Evolutionary conservation across 2,329 filamentous ascomycete genomes (phyloP).

Genomic region (Aspergillus brasiliensis): DNA sequence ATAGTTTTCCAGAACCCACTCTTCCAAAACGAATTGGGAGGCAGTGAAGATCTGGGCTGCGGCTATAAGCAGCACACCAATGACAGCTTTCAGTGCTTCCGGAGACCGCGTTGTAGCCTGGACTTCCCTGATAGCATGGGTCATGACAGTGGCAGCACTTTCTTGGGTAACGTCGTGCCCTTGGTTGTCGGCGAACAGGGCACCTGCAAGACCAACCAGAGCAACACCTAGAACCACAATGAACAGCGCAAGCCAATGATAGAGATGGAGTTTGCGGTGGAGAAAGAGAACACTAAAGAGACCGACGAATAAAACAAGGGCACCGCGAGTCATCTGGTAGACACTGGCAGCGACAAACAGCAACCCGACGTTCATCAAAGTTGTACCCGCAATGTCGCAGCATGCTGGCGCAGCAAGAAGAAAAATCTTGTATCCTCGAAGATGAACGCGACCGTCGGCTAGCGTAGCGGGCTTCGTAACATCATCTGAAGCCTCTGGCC

Average conservation of each 20-base stretch:
- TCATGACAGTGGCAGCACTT: conserved; percentile 29
- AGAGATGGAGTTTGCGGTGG: conserved; percentile 74
- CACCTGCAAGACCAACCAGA: conserved; percentile 85
- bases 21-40: conserved; percentile 92
- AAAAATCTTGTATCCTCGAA: conserved; percentile 71
- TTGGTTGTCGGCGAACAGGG: conserved; percentile 67
- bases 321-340: conserved; percentile 97
- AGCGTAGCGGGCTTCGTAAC: conserved; percentile 57
- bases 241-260: conserved; percentile 88
- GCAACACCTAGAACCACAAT: conserved; percentile 87
- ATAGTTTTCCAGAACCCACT: conserved; percentile 82
- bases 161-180: conserved; percentile 39
- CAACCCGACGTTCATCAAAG: conserved; percentile 94
- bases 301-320: conserved; percentile 92
- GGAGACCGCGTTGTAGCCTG: conserved; percentile 49
- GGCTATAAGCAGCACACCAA: conserved; percentile 88
- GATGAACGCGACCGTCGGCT: conserved; percentile 58
- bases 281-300: conserved; percentile 93
- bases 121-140: conserved; percentile 47
- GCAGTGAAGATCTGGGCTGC: conserved; percentile 96
- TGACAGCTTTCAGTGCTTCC: conserved; percentile 67
- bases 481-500: conserved; percentile 48
- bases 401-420: conserved; percentile 83
- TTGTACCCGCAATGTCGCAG: conserved; percentile 93
- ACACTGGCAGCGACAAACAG: conserved; percentile 94